A percentile compares a stretch with the other conserved stretches of the same genome.
Conservation (phyloP, 345 rosid genomes). For the Lepidium sativum region DNA sequence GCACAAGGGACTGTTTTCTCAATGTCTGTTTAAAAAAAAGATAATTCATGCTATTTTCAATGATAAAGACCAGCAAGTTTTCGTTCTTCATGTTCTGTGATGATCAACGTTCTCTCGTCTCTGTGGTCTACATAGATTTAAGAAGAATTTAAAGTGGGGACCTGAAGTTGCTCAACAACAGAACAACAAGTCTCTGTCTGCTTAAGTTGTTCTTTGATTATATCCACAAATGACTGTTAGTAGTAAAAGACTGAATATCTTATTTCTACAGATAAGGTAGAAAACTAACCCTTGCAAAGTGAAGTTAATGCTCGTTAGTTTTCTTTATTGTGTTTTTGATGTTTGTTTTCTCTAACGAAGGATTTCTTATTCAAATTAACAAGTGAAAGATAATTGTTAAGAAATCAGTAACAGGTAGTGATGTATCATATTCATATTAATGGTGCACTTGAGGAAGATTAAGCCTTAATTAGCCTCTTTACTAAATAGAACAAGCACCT, state of each 20-base stretch:
- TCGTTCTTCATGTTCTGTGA: background rate
- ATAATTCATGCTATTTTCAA: background rate
- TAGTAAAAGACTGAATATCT: background rate
- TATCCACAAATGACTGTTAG: background rate
- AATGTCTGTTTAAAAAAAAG: background rate
- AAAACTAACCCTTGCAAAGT: background rate
- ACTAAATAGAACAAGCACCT: no score
- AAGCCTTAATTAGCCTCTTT: background rate
- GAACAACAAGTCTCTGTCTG: background rate
- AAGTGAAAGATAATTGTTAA: background rate
- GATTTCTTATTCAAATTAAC: background rate
- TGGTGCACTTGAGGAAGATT: background rate
- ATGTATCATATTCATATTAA: background rate
- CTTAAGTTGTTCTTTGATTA: background rate
- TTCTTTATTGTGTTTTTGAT: background rate
- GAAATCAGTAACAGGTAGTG: background rate
- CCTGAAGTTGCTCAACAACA: background rate
- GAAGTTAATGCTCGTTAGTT: background rate
- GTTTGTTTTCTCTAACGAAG: background rate
- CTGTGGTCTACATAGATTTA: background rate
- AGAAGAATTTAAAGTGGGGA: background rate
- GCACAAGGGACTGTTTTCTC: conserved; percentile 16
- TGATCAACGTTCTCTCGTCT: background rate
- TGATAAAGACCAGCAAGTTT: background rate
- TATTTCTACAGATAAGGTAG: background rate